phyloP scores from a whole-genome alignment of 2,329 filamentous ascomycete species.

The Ophiostoma sp. region DNA sequence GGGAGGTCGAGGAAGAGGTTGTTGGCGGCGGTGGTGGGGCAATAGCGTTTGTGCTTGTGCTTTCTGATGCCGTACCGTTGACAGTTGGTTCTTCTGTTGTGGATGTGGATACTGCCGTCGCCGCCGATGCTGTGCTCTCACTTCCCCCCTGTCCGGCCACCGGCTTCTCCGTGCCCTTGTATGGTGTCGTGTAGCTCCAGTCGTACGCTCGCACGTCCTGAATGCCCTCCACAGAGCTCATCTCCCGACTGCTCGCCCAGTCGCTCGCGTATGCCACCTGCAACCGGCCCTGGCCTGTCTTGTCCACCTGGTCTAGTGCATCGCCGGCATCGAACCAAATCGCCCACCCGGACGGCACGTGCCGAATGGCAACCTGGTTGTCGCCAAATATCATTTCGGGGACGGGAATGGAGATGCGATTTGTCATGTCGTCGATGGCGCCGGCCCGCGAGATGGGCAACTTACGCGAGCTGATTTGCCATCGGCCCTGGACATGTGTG shows the following conservation, averaged over 20 bases:
- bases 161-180: slow-evolving; percentile 63
- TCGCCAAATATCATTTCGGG: slow-evolving; percentile 99
- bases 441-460: slow-evolving; percentile 90
- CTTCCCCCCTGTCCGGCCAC: background rate
- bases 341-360: slow-evolving; percentile 73
- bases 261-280: slow-evolving; percentile 90
- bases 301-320: slow-evolving; percentile 88
- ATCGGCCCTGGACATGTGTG: slow-evolving; percentile 61
- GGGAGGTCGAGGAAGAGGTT: background rate
- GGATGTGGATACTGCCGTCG: background rate
- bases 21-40: background rate
- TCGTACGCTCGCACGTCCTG: slow-evolving; percentile 95
- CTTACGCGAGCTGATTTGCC: slow-evolving; percentile 80
- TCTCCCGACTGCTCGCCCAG: slow-evolving; percentile 70
- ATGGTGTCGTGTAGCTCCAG: slow-evolving; percentile 94
- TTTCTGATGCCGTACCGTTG: background rate
- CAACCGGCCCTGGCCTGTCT: slow-evolving; percentile 87
- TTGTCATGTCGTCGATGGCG: slow-evolving; percentile 83
- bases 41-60: background rate
- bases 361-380: slow-evolving; percentile 76
- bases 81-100: background rate
- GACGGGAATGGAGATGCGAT: slow-evolving; percentile 76
- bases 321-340: slow-evolving; percentile 82
- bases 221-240: slow-evolving; percentile 80
- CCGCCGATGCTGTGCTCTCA: background rate